phyloP scores from a whole-genome alignment of 768 basidiomycete genomes.

The Chalciporus pseudorubinellus region DNA sequence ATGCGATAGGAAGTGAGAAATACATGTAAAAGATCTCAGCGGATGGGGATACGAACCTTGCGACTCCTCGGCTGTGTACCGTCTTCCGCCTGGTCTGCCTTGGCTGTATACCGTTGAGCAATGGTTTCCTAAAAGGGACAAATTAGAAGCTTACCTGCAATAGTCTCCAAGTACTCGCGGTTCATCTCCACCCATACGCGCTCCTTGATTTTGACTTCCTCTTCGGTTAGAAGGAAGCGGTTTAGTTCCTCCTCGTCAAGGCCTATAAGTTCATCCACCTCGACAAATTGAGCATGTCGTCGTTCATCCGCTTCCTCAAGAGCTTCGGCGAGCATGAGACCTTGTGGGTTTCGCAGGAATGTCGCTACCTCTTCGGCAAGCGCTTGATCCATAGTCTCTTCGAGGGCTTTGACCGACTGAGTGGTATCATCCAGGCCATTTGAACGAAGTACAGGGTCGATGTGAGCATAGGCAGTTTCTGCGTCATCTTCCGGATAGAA shows the following conservation, averaged over 20 bases:
- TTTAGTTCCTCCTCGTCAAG: conserved; percentile 93
- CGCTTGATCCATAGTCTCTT: conserved; percentile 58
- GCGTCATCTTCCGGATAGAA: conserved; percentile 47
- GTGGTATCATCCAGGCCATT: conserved; percentile 12
- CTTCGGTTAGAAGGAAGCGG: conserved; percentile 69
- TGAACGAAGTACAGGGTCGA: conserved; percentile 54
- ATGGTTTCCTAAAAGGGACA: conserved; percentile 23
- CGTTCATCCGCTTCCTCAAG: conserved; percentile 67
- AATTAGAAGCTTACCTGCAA: conserved; percentile 56
- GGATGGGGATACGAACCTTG: conserved; percentile 66
- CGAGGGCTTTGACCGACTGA: conserved; percentile 39
- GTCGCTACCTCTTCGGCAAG: conserved; percentile 70
- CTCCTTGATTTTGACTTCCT: conserved; percentile 83
- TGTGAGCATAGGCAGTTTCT: conserved; percentile 41
- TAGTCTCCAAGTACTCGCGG: conserved; percentile 82
- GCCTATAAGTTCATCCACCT: conserved; percentile 61
- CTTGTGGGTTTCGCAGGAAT: conserved; percentile 61
- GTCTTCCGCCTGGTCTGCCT: conserved; percentile 54
- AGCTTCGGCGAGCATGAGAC: conserved; percentile 55
- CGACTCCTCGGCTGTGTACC: conserved; percentile 52
- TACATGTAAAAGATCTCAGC: conserved; percentile 27
- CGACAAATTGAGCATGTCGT: conserved; percentile 49
- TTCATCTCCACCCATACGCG: conserved; percentile 95
- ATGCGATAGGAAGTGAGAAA: conserved; percentile 3
- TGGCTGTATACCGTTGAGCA: conserved; percentile 60